A percentile compares a stretch with the other conserved stretches of the same genome.
Conservation (phyloP, 2,329 filamentous ascomycete species). For the Salinomyces thailandicus region DNA sequence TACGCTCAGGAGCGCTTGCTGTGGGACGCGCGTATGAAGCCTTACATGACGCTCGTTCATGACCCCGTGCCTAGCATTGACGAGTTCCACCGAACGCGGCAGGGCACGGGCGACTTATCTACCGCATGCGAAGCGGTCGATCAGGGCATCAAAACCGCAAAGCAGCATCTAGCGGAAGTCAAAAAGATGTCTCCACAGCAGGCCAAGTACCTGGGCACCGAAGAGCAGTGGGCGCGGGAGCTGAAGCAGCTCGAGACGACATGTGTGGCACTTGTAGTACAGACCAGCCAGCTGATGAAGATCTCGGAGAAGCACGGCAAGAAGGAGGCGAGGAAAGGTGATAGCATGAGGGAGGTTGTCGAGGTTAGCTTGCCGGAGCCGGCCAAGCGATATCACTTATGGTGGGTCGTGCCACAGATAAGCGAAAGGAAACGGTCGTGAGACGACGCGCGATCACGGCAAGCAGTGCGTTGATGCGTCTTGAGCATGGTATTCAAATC, state of each 20-base stretch:
- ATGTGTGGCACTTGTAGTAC: conserved; percentile 22
- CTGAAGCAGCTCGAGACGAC: conserved; percentile 25
- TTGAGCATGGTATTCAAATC: no score
- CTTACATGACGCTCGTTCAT: conserved; percentile 59
- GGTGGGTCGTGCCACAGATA: conserved; percentile 40
- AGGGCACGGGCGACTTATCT: background rate
- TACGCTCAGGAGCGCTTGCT: conserved; percentile 60
- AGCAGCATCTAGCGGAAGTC: conserved; percentile 25
- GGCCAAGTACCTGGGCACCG: conserved; percentile 27
- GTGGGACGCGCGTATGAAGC: conserved; percentile 79
- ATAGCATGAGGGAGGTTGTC: conserved; percentile 13
- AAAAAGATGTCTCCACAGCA: conserved; percentile 28
- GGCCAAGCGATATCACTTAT: conserved; percentile 33
- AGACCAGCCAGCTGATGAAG: conserved; percentile 14
- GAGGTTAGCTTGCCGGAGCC: conserved; percentile 28
- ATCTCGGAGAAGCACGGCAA: conserved; percentile 15
- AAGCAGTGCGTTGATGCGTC: no score
- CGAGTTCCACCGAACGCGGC: conserved; percentile 40
- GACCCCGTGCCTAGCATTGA: conserved; percentile 57
- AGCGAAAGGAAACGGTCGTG: conserved; percentile 13
- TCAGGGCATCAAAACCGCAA: conserved; percentile 24
- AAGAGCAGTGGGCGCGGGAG: conserved; percentile 26
- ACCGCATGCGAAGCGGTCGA: conserved; percentile 10
- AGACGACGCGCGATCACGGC: no score
- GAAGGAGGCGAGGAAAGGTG: conserved; percentile 1